Percentiles rank a stretch among this genome's conserved stretches.
phyloP scores from a whole-genome alignment of 2,329 filamentous ascomycete species.

The Neofusicoccum sp. region DNA sequence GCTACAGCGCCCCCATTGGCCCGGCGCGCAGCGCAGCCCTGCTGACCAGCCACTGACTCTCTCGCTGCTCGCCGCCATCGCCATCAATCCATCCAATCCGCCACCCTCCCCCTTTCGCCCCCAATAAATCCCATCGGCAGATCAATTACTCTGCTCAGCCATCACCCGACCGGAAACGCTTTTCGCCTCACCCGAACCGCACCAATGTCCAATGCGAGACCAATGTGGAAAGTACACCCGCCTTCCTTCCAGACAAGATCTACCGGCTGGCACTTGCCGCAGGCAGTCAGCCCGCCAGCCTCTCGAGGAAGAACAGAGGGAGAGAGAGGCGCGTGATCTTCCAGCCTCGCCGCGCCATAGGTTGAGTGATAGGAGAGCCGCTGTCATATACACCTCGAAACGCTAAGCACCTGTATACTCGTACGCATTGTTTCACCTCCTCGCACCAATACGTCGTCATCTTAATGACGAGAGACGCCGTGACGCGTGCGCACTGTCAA shows the following conservation, averaged over 20 bases:
- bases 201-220: background rate
- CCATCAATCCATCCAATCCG: no score
- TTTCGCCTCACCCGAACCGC: background rate
- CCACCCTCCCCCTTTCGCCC: background rate
- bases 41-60: background rate
- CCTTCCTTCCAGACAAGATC: background rate
- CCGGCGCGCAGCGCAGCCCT: no score
- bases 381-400: no score
- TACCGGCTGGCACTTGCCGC: background rate
- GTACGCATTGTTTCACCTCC: no score
- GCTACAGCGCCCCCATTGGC: background rate
- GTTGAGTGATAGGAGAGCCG: no score
- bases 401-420: no score
- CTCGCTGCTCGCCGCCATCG: background rate
- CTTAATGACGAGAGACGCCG: no score
- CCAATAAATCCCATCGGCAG: background rate
- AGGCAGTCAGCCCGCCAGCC: background rate
- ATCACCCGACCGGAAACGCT: slow-evolving; percentile 1
- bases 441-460: no score
- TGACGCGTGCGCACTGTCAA: no score
- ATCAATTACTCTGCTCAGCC: slow-evolving; percentile 6
- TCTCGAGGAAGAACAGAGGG: no score
- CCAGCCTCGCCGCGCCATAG: no score
- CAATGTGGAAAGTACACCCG: background rate
- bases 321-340: no score